phyloP scores from a whole-genome alignment of 345 rosid genomes.

The Corchorus olitorius region DNA sequence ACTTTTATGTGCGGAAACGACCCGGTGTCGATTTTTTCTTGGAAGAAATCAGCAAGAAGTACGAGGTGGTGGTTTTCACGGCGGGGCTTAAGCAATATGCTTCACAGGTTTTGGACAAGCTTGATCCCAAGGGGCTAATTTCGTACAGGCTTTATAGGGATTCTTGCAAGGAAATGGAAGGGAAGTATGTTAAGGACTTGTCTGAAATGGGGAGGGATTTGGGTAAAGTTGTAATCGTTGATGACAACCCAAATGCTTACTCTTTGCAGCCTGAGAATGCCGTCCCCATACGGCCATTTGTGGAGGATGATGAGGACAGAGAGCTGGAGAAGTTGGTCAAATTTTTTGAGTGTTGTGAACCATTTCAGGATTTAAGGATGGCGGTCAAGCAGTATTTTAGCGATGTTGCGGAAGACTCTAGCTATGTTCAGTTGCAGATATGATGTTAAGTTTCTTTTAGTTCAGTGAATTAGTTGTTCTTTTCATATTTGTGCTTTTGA shows the following conservation, averaged over 20 bases:
- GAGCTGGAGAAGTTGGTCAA: slow-evolving; percentile 56
- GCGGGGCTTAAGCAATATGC: slow-evolving; percentile 89
- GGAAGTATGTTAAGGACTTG: slow-evolving; percentile 79
- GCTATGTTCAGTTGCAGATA: background rate
- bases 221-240: slow-evolving; percentile 66
- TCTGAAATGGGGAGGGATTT: slow-evolving; percentile 66
- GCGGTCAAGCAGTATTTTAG: slow-evolving; percentile 57
- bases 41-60: slow-evolving; percentile 51
- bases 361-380: slow-evolving; percentile 68
- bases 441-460: background rate
- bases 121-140: slow-evolving; percentile 59
- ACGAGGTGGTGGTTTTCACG: slow-evolving; percentile 81
- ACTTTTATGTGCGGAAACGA: slow-evolving; percentile 79
- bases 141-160: slow-evolving; percentile 72
- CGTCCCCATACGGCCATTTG: slow-evolving; percentile 65
- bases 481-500: slow-evolving; percentile 1
- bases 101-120: slow-evolving; percentile 61
- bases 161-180: slow-evolving; percentile 66
- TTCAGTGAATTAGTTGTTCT: background rate
- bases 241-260: slow-evolving; percentile 82
- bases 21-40: slow-evolving; percentile 81
- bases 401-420: background rate
- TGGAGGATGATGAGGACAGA: slow-evolving; percentile 50
- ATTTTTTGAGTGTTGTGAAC: slow-evolving; percentile 57
- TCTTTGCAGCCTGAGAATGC: slow-evolving; percentile 79